These are phyloP conservation scores for Chytriomyces hyalinus DNA, from an alignment of 192 early-diverging fungal genomes.

Conservation along the genomic window DNA sequence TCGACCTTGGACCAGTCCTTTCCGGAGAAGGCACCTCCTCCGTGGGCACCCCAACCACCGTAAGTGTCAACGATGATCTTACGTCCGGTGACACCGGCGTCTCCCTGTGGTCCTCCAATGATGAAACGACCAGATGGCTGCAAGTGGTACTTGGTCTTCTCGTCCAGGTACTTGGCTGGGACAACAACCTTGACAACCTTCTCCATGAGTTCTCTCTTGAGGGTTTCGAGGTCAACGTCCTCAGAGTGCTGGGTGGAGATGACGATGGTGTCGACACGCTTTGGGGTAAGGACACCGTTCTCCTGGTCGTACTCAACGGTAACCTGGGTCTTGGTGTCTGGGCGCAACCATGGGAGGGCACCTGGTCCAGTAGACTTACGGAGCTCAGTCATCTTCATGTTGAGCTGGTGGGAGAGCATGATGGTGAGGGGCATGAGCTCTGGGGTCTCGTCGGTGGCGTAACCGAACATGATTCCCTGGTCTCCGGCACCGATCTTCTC, in stretches of 20 bases:
- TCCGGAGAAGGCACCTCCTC: constrained; percentile 99
- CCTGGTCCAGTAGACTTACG: constrained; percentile 77
- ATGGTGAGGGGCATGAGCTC: constrained; percentile 98
- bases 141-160: constrained; percentile 91
- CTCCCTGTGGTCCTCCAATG: constrained; percentile 99
- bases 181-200: constrained; percentile 93
- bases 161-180: constrained; percentile 86
- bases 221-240: constrained; percentile 82
- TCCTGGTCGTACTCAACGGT: constrained; percentile 98
- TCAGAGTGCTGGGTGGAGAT: constrained; percentile 96
- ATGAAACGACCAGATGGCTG: constrained; percentile 99
- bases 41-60: constrained; percentile 94
- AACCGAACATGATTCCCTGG: constrained; percentile 86
- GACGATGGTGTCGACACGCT: constrained; percentile 96
- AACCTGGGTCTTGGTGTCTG: constrained; percentile 99
- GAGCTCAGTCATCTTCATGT: constrained; percentile 93
- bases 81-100: constrained; percentile 98
- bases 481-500: constrained; percentile 99
- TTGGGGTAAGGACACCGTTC: constrained; percentile 90
- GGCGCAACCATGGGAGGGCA: constrained; percentile 89
- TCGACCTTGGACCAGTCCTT: constrained; percentile 99
- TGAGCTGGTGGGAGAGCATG: constrained; percentile 95
- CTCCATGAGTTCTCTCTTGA: constrained; percentile 87
- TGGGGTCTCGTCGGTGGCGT: constrained; percentile 98
- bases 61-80: constrained; percentile 93